phyloP scores from a whole-genome alignment of 352 stramenopile species.

The Pythium diclinum region DNA sequence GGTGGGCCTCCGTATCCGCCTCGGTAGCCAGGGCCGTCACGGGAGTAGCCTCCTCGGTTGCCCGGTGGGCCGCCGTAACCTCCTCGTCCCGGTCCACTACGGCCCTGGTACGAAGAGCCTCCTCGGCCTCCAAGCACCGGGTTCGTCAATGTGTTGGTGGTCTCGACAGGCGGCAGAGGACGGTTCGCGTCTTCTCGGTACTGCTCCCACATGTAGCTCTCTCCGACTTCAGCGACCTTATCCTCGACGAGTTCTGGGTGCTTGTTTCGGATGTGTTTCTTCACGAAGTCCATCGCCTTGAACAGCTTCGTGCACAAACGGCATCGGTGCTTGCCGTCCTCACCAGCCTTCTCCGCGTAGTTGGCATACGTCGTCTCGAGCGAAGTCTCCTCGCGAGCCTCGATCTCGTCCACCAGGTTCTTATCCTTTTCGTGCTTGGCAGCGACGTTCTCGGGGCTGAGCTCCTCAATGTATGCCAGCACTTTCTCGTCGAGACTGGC shows the following conservation, averaged over 20 bases:
- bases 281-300: conserved; percentile 85
- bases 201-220: conserved; percentile 87
- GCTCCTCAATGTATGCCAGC: conserved; percentile 57
- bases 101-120: conserved; percentile 28
- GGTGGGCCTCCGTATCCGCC: conserved; percentile 46
- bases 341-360: conserved; percentile 80
- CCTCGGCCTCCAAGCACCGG: conserved; percentile 47
- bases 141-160: conserved; percentile 58
- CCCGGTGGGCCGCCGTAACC: conserved; percentile 30
- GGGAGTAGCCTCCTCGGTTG: conserved; percentile 43
- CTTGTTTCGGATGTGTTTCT: conserved; percentile 89
- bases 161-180: conserved; percentile 72
- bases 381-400: conserved; percentile 63
- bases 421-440: conserved; percentile 53
- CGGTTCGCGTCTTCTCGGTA: conserved; percentile 80
- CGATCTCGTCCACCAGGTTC: conserved; percentile 72
- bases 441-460: conserved; percentile 44
- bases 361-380: conserved; percentile 77
- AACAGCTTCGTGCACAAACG: conserved; percentile 87
- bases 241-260: conserved; percentile 80
- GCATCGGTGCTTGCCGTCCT: conserved; percentile 80
- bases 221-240: conserved; percentile 75
- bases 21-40: conserved; percentile 50
- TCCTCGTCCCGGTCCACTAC: conserved; percentile 22
- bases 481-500: conserved; percentile 76